A percentile compares a stretch with the other conserved stretches of the same genome.
Conservation (phyloP, 306 rosid genomes). For the Abrus precatorius region DNA sequence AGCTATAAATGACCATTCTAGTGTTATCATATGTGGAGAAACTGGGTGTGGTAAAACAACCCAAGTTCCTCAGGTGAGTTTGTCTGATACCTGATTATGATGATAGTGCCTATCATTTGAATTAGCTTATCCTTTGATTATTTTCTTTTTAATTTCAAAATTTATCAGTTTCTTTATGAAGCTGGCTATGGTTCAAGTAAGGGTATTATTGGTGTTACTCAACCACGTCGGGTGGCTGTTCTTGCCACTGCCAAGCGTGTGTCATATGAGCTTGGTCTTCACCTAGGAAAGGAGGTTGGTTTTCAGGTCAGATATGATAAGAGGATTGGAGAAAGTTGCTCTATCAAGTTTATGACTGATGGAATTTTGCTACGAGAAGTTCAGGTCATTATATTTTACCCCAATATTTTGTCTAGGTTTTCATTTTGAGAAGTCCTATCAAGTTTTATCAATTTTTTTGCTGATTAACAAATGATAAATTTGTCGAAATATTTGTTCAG, state of each 20-base stretch:
- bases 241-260: slow-evolving; percentile 95
- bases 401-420: not conserved
- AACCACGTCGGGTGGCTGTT: slow-evolving; percentile 97
- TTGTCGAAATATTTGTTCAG: slow-evolving; percentile 6
- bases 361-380: slow-evolving; percentile 94
- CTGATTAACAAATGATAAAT: slow-evolving; percentile 30
- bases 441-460: slow-evolving; percentile 10
- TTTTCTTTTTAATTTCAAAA: not conserved
- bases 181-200: slow-evolving; percentile 87
- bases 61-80: slow-evolving; percentile 93
- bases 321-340: slow-evolving; percentile 77
- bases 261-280: slow-evolving; percentile 86
- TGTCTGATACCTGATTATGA: slow-evolving; percentile 41
- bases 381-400: slow-evolving; percentile 71
- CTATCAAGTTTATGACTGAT: slow-evolving; percentile 97
- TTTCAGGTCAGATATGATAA: slow-evolving; percentile 97
- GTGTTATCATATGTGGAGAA: slow-evolving; percentile 93
- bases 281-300: slow-evolving; percentile 84
- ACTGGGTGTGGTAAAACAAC: slow-evolving; percentile 99
- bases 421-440: slow-evolving; percentile 6
- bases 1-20: slow-evolving; percentile 77
- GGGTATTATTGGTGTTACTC: slow-evolving; percentile 92
- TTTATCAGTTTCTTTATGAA: slow-evolving; percentile 81
- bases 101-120: slow-evolving; percentile 28
- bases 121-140: slow-evolving; percentile 9